Evolutionary conservation across 108 stramenopile species (phyloP), one percentile per base, ranked within the genome.

Genomic region (Skeletonema tropicum): DNA sequence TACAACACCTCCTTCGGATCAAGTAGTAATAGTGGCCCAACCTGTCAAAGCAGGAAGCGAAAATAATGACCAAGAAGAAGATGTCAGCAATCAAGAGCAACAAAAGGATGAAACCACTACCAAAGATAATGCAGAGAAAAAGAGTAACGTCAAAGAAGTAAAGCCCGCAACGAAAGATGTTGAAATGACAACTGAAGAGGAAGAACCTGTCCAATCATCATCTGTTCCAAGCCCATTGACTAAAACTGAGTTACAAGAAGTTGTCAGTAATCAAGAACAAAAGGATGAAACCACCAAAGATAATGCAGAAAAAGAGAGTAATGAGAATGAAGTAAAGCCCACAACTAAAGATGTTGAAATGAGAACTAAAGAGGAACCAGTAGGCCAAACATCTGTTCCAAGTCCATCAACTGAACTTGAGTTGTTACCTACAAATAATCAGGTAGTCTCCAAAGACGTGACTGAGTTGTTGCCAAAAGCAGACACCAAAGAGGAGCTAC

Each of bases 151-250:
- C 5, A 49, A 57, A 68, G 67, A 68, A 25, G 35, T 5, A 0
- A 5, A 35, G 7, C 48, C 17, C 15, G 48, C n/a, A 19, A 19
- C 5, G 5, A 6, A 49, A 0, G 68, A 75, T 57, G 17, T 33
- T 49, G 67, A 57, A 15, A 58, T 29, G 35, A 55, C n/a, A 68
- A 52, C 69, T n/a, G n/a, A n/a, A 23, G 25, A 74, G 46, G 66
- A 23, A 35, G 33, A 41, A 65, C 35, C 35, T 6, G 32, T 55
- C 14, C 45, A 46, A n/a, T n/a, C n/a, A n/a, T n/a, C n/a, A 46
- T 11, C 26, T 29, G 26, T 29, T 11, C 2, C 45, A n/a, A n/a
- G 10, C 15, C n/a, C 45, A 49, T 19, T 17, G n/a, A n/a, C n/a
- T n/a, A n/a, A n/a, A 19, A 3, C 17, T 19, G 48, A 49, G 48